A percentile compares a stretch with the other conserved stretches of the same genome.
Conservation (phyloP, 495 filamentous ascomycete species). For the Penicillium antarcticum region DNA sequence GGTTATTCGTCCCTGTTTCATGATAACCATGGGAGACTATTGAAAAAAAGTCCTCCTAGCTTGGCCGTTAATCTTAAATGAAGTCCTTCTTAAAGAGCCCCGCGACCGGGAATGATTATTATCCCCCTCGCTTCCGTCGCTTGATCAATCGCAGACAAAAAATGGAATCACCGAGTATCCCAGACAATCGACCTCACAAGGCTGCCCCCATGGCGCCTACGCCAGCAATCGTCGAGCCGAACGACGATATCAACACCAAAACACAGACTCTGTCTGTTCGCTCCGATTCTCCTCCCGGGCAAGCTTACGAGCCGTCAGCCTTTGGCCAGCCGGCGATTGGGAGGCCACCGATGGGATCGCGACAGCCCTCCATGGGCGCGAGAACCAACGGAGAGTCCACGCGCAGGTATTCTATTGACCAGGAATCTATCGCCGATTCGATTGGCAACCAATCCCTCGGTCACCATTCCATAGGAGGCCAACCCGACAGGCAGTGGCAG, state of each 20-base stretch:
- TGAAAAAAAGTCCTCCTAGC: too few species aligned
- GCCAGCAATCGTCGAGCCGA: conserved; percentile 8
- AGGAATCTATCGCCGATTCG: neutral
- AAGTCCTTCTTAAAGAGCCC: neutral
- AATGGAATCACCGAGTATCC: conserved; percentile 21
- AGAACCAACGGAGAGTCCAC: neutral
- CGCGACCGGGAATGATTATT: neutral
- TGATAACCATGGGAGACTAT: too few species aligned
- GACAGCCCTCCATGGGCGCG: neutral
- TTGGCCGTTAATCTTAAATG: neutral
- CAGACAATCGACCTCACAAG: conserved; percentile 15
- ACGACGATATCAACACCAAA: neutral
- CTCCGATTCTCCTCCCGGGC: neutral
- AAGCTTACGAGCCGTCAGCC: neutral
- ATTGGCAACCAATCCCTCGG: conserved; percentile 1
- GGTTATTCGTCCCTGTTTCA: too few species aligned
- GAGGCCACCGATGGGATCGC: neutral
- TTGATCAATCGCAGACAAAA: neutral
- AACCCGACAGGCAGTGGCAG: neutral
- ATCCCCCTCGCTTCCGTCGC: neutral
- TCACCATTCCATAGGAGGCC: neutral
- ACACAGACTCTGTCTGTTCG: neutral
- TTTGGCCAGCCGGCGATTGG: conserved; percentile 5
- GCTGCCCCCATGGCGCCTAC: conserved; percentile 7
- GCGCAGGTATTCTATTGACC: neutral